Evolutionary conservation across 139 green algal genomes (phyloP).

Genomic region (Zygnema cylindricum): DNA sequence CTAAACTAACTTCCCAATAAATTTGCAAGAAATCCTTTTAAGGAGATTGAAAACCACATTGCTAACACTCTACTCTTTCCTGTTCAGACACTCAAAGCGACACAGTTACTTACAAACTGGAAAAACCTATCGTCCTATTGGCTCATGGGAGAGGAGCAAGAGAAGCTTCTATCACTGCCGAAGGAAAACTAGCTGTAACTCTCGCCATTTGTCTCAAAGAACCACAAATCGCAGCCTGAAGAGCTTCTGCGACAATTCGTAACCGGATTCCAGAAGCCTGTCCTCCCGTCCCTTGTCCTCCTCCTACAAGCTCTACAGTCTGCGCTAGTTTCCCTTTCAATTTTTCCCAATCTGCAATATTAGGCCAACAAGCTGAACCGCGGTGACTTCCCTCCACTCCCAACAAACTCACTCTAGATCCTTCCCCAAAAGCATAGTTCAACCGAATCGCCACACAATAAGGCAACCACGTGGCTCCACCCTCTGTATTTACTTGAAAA

Average conservation of each 20-base stretch:
- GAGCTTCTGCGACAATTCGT: background rate
- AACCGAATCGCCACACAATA: constrained; percentile 25
- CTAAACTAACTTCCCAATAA: too few relatives aligned
- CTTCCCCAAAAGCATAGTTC: constrained; percentile 10
- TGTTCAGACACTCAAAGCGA: too few relatives aligned
- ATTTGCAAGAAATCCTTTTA: too few relatives aligned
- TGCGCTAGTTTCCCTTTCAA: constrained; percentile 16
- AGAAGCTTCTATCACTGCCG: background rate
- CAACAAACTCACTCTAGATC: constrained; percentile 16
- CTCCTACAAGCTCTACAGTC: constrained; percentile 22
- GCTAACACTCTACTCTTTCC: too few relatives aligned
- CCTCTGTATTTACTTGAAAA: background rate
- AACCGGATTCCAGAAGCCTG: background rate
- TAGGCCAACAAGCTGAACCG: constrained; percentile 8
- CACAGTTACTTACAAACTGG: too few relatives aligned
- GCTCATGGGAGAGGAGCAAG: background rate
- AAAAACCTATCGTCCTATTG: too few relatives aligned
- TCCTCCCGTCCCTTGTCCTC: background rate
- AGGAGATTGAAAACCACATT: too few relatives aligned
- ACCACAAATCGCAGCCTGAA: background rate
- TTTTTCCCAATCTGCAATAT: constrained; percentile 35
- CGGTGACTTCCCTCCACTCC: constrained; percentile 42
- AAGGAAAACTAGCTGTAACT: background rate
- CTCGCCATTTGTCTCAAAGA: background rate
- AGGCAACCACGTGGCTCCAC: constrained; percentile 37